Evolutionary conservation across 495 filamentous ascomycete species (phyloP).

Genomic region (Penicillium steckii): DNA sequence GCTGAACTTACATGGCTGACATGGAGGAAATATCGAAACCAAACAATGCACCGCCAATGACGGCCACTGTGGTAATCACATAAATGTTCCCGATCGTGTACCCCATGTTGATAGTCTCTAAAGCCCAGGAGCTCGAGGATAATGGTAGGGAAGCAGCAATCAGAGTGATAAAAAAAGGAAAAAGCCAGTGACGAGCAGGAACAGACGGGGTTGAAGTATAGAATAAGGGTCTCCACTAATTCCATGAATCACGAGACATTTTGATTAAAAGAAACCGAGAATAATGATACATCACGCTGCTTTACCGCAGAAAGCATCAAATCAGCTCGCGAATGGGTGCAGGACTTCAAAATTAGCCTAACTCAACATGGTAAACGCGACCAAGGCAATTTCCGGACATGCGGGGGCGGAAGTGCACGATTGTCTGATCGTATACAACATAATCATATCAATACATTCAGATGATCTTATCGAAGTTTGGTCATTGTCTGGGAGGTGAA

Average conservation of each 20-base stretch:
- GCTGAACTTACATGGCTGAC: slow-evolving; percentile 57
- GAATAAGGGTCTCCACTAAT: background rate
- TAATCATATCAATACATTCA: background rate
- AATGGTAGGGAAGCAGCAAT: background rate
- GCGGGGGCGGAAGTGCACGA: slow-evolving; percentile 8
- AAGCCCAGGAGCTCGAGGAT: background rate
- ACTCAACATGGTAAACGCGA: background rate
- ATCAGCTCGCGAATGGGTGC: background rate
- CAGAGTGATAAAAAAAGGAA: background rate
- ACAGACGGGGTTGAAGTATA: background rate
- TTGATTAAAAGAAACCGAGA: background rate
- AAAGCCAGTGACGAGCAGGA: background rate
- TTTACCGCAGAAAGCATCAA: background rate
- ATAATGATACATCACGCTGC: background rate
- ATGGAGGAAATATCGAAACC: slow-evolving; percentile 74
- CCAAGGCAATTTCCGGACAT: slow-evolving; percentile 4
- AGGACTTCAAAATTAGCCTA: background rate
- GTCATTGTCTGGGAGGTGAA: too few relatives aligned
- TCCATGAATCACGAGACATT: background rate
- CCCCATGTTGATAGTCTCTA: slow-evolving; percentile 12
- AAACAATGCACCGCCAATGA: slow-evolving; percentile 61
- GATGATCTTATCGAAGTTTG: background rate
- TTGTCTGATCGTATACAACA: background rate
- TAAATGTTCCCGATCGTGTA: slow-evolving; percentile 31
- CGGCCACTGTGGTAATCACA: slow-evolving; percentile 30